Evolutionary conservation across 2,329 filamentous ascomycete species (phyloP).

Genomic region (Parasarocladium wereldwijsianum): DNA sequence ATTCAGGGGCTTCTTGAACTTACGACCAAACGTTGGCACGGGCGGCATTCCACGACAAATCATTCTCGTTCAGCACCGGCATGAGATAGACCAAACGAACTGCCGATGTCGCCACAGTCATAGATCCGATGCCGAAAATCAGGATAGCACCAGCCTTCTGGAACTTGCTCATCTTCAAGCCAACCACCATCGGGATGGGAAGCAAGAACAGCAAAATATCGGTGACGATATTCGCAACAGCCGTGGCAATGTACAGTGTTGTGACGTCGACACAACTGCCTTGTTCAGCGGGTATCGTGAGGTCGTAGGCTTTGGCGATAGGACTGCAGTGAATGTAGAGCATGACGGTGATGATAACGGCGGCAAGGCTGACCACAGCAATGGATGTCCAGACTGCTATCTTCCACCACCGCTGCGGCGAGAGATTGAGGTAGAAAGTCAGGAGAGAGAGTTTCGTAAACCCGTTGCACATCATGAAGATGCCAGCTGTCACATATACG

Average conservation of each 20-base stretch:
- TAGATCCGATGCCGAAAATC: conserved; percentile 27
- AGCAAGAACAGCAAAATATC: conserved; percentile 29
- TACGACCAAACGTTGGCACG: conserved; percentile 15
- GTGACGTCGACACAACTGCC: conserved; percentile 26
- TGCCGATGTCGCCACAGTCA: conserved; percentile 16
- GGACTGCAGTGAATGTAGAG: conserved; percentile 13
- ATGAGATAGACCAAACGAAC: conserved; percentile 13
- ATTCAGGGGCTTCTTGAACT: conserved; percentile 4
- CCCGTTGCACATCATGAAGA: conserved; percentile 19
- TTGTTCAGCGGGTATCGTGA: conserved; percentile 7
- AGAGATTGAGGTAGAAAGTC: conserved; percentile 21
- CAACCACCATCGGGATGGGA: conserved; percentile 28
- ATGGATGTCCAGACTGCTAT: conserved; percentile 14
- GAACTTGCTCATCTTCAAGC: conserved; percentile 24
- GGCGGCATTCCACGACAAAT: conserved; percentile 16
- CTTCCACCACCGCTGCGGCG: conserved; percentile 17
- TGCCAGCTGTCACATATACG: conserved; percentile 11
- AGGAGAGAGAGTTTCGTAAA: conserved; percentile 22
- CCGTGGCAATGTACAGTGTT: conserved; percentile 31
- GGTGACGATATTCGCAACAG: conserved; percentile 29
- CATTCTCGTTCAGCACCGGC: conserved; percentile 10
- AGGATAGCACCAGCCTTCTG: conserved; percentile 28
- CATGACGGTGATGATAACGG: conserved; percentile 11
- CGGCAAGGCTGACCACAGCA: conserved; percentile 15
- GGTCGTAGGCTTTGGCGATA: conserved; percentile 11